These are phyloP conservation scores for Geotrichum restrictum DNA, from an alignment of 1,139 yeast genomes.

Conservation along the genomic window DNA sequence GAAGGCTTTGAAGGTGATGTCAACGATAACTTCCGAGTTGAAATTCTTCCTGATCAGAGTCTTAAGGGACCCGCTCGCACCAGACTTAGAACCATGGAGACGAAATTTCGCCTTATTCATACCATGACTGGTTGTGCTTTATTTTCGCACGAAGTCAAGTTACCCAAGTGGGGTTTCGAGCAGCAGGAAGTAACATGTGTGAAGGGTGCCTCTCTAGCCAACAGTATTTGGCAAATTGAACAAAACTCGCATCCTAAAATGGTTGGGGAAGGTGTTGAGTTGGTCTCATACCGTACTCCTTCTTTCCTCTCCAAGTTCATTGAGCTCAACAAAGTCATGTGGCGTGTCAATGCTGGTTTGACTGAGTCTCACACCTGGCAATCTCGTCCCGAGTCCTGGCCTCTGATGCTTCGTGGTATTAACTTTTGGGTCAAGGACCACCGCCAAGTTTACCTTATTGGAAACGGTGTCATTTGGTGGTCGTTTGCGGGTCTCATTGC, in stretches of 20 bases:
- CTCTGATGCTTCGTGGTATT: conserved; percentile 82
- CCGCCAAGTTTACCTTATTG: conserved; percentile 78
- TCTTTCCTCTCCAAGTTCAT: conserved; percentile 64
- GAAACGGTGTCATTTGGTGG: conserved; percentile 94
- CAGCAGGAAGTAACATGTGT: conserved; percentile 98
- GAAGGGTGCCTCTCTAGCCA: conserved; percentile 66
- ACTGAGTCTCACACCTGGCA: conserved; percentile 85
- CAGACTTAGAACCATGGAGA: conserved; percentile 69
- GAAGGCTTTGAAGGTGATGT: conserved; percentile 92
- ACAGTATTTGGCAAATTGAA: conserved; percentile 87
- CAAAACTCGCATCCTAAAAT: conserved; percentile 49
- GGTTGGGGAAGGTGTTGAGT: conserved; percentile 44
- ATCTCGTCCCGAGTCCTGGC: conserved; percentile 88
- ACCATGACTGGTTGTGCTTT: conserved; percentile 86
- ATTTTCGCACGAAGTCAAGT: conserved; percentile 78
- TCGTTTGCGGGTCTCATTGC: conserved; percentile 57
- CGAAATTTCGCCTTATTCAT: conserved; percentile 82
- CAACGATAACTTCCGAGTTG: conserved; percentile 91
- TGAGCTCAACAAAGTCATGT: conserved; percentile 84
- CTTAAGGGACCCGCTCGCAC: conserved; percentile 56
- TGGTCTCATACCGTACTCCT: conserved; percentile 58
- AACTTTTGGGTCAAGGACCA: conserved; percentile 85
- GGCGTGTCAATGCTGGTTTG: conserved; percentile 82
- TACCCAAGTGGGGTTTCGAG: conserved; percentile 94
- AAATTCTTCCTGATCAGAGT: conserved; percentile 64